phyloP scores from a whole-genome alignment of 1,284 basidiomycete genomes.

The Veloboletus limbatus region DNA sequence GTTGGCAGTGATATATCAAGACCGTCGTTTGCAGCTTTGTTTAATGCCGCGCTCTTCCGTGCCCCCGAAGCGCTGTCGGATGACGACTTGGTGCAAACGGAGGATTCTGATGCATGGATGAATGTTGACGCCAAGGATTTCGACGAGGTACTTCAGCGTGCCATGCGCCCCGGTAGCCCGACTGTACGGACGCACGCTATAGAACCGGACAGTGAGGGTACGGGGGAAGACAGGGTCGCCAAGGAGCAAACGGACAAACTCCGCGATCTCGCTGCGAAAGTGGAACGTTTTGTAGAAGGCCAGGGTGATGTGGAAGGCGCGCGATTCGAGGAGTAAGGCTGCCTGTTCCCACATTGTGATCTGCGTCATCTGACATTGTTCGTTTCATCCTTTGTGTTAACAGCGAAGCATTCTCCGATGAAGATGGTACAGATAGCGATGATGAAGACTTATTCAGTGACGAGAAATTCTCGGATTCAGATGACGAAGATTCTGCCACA shows the following conservation, averaged over 20 bases:
- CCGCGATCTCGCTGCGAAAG: constrained; percentile 75
- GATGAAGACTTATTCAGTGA: constrained; percentile 43
- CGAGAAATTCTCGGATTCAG: constrained; percentile 40
- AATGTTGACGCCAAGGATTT: constrained; percentile 62
- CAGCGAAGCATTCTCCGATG: constrained; percentile 63
- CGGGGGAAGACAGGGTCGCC: constrained; percentile 47
- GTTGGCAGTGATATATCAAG: constrained; percentile 51
- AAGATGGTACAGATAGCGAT: constrained; percentile 43
- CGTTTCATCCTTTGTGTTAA: constrained; percentile 2
- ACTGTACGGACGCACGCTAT: constrained; percentile 34
- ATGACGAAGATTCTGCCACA: constrained; percentile 36
- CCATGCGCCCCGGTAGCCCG: constrained; percentile 25
- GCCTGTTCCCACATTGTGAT: background rate
- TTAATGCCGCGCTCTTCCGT: constrained; percentile 59
- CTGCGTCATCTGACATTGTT: constrained; percentile 8
- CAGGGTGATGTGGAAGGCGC: constrained; percentile 87
- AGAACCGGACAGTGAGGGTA: constrained; percentile 44
- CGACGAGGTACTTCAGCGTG: constrained; percentile 54
- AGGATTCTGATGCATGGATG: constrained; percentile 76
- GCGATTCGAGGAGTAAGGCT: constrained; percentile 75
- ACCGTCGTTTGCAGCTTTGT: constrained; percentile 70
- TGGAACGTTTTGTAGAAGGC: constrained; percentile 84
- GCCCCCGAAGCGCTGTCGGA: constrained; percentile 26
- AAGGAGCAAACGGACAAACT: constrained; percentile 69
- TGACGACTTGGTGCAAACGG: constrained; percentile 31